Conservation (phyloP, 441 rosid species). For the Eutrema salsugineum region DNA sequence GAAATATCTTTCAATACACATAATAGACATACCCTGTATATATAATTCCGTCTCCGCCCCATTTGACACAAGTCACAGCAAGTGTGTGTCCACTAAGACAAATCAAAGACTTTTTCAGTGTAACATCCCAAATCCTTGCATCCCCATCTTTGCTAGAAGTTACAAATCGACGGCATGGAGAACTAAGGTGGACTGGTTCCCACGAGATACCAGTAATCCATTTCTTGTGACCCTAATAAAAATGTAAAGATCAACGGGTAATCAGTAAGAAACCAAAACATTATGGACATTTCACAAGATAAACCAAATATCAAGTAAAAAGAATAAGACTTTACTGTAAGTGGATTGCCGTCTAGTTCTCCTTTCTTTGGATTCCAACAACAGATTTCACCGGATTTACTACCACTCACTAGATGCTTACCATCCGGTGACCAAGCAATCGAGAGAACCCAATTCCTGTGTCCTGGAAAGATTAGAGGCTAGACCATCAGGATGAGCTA, state of each 20-base stretch:
- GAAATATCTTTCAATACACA: background rate
- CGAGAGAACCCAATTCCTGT: constrained; percentile 96
- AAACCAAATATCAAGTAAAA: background rate
- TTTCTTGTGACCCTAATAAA: constrained; percentile 89
- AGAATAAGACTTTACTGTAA: constrained; percentile 45
- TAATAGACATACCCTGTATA: constrained; percentile 76
- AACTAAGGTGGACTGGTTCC: constrained; percentile 91
- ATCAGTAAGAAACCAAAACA: constrained; percentile 4
- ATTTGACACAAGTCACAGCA: constrained; percentile 97
- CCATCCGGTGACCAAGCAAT: constrained; percentile 98
- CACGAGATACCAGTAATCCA: constrained; percentile 99
- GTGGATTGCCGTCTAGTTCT: constrained; percentile 69
- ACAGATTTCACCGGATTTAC: constrained; percentile 86
- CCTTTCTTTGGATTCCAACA: constrained; percentile 94
- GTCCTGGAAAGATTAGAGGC: constrained; percentile 50
- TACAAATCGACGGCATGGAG: constrained; percentile 95
- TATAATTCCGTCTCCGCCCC: constrained; percentile 97
- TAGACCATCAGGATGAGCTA: background rate
- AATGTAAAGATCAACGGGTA: constrained; percentile 3
- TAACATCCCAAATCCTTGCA: constrained; percentile 94
- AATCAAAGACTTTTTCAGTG: constrained; percentile 65
- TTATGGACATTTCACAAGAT: constrained; percentile 1
- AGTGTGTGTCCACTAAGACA: constrained; percentile 88
- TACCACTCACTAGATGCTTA: constrained; percentile 90
- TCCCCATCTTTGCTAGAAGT: constrained; percentile 99